Conservation (phyloP, 805 yeast genomes). For the Jamesozyma jinghongensis region DNA sequence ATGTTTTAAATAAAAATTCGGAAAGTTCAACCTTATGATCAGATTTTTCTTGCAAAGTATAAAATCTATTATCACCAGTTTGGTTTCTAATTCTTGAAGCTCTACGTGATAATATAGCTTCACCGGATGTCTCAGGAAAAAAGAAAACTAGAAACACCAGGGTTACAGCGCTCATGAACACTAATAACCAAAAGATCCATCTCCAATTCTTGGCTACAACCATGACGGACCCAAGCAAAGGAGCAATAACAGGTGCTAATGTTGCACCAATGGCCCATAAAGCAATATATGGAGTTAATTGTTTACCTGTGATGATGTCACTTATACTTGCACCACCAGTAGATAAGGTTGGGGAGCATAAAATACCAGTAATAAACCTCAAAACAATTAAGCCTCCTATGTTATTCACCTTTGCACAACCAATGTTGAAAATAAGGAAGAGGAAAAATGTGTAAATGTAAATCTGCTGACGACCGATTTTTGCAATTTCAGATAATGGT, state of each 20-base stretch:
- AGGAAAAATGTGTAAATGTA: slow-evolving; percentile 39
- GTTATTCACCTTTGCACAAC: slow-evolving; percentile 42
- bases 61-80: slow-evolving; percentile 41
- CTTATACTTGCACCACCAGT: slow-evolving; percentile 51
- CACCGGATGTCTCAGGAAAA: slow-evolving; percentile 42
- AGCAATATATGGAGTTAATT: slow-evolving; percentile 39
- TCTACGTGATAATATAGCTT: slow-evolving; percentile 40
- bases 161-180: slow-evolving; percentile 24
- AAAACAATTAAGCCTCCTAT: slow-evolving; percentile 42
- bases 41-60: slow-evolving; percentile 33
- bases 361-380: slow-evolving; percentile 45
- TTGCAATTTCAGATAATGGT: slow-evolving; percentile 48
- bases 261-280: slow-evolving; percentile 47
- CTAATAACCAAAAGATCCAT: slow-evolving; percentile 45
- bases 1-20: slow-evolving; percentile 24
- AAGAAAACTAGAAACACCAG: slow-evolving; percentile 31
- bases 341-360: slow-evolving; percentile 47
- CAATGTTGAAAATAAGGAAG: slow-evolving; percentile 45
- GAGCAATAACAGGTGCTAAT: slow-evolving; percentile 47
- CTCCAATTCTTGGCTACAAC: slow-evolving; percentile 41
- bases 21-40: slow-evolving; percentile 17
- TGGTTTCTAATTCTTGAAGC: slow-evolving; percentile 36
- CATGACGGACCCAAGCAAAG: slow-evolving; percentile 31
- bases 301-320: slow-evolving; percentile 37
- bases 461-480: slow-evolving; percentile 43